A percentile compares a stretch with the other conserved stretches of the same genome.
Conservation (phyloP, 176 grass and related monocot genomes). For the Triticum urartu region DNA sequence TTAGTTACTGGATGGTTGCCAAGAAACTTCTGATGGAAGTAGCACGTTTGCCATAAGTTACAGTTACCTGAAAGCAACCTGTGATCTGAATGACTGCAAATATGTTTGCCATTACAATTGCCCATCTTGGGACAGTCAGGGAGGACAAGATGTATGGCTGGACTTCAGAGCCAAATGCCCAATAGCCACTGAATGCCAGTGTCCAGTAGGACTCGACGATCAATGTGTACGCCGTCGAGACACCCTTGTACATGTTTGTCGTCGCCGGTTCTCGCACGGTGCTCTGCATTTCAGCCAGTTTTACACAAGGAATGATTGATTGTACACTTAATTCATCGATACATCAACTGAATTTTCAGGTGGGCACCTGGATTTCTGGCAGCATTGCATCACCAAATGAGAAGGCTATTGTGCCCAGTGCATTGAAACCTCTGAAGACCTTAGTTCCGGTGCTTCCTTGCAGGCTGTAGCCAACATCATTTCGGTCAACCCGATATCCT, state of each 20-base stretch:
- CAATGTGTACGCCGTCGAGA: conserved; percentile 51
- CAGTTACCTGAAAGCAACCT: conserved; percentile 81
- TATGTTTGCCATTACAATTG: conserved; percentile 73
- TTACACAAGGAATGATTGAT: background rate
- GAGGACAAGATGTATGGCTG: conserved; percentile 77
- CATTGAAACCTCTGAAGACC: conserved; percentile 70
- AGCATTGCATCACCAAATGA: conserved; percentile 92
- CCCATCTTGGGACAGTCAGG: conserved; percentile 62
- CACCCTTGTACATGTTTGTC: conserved; percentile 72
- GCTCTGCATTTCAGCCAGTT: conserved; percentile 32
- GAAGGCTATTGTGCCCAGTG: conserved; percentile 73
- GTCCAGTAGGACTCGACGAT: conserved; percentile 76
- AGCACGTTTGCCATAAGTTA: background rate
- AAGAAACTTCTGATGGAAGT: background rate
- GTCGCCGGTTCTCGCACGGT: conserved; percentile 53
- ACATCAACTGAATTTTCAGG: background rate
- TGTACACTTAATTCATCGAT: background rate
- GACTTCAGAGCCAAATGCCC: conserved; percentile 72
- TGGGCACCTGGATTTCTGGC: conserved; percentile 69
- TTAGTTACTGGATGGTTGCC: conserved; percentile 5
- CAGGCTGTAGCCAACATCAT: conserved; percentile 44
- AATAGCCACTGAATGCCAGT: conserved; percentile 69
- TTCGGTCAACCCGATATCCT: conserved; percentile 53
- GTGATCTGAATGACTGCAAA: conserved; percentile 87
- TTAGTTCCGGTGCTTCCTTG: conserved; percentile 49